Evolutionary conservation across 495 filamentous ascomycete genomes (phyloP).

Genomic region (Opeltia flavorubescens): DNA sequence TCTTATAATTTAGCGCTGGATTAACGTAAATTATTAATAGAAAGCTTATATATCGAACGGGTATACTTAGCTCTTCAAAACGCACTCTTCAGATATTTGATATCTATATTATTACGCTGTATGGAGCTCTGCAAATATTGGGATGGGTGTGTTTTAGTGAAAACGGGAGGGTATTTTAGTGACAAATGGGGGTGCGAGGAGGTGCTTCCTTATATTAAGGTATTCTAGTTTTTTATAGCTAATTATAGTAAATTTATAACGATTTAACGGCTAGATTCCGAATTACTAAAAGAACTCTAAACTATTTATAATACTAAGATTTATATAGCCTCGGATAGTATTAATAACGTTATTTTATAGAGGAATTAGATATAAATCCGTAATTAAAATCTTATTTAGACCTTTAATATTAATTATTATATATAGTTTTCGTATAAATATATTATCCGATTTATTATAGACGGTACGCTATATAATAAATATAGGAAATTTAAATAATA

Average conservation of each 20-base stretch:
- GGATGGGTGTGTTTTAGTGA: no score
- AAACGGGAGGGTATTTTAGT: no score
- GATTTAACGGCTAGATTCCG: background rate
- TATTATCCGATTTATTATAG: no score
- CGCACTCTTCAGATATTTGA: no score
- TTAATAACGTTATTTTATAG: background rate
- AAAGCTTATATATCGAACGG: no score
- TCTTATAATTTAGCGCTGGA: no score
- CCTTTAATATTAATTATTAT: conserved; percentile 1
- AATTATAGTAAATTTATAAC: background rate
- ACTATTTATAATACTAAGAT: background rate
- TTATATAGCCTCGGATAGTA: background rate
- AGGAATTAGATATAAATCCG: background rate
- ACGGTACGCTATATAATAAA: conserved; percentile 13
- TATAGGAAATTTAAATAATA: background rate
- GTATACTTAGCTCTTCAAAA: no score
- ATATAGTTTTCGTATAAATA: background rate
- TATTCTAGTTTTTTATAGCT: conserved; percentile 1
- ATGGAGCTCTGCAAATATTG: no score
- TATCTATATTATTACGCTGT: no score
- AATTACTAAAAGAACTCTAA: conserved; percentile 5
- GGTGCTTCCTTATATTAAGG: no score
- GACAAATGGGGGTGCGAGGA: no score
- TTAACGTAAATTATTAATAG: no score
- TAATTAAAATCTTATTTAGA: conserved; percentile 2